Conservation (phyloP, 192 early-diverging fungal genomes). For the Anaeromyces robustus region DNA sequence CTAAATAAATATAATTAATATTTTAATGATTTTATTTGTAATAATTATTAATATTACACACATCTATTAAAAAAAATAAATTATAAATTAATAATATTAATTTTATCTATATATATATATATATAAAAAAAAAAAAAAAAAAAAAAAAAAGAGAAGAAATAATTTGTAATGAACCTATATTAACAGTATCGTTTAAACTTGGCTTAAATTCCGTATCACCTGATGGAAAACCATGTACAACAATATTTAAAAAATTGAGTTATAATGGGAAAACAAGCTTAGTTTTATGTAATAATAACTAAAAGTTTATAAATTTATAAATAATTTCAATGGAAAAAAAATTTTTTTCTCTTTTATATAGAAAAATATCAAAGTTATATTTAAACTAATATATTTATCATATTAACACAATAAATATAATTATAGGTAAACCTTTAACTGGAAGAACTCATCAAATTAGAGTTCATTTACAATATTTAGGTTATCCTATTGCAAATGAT, state of each 20-base stretch:
- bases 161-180: conserved; percentile 65
- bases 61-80: too few relatives aligned
- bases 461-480: conserved; percentile 86
- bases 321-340: too few relatives aligned
- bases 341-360: too few relatives aligned
- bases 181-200: conserved; percentile 69
- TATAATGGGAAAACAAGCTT: conserved; percentile 55
- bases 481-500: conserved; percentile 88
- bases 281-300: conserved; percentile 36
- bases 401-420: too few relatives aligned
- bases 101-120: not conserved
- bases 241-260: conserved; percentile 50
- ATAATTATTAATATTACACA: too few relatives aligned
- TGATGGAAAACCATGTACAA: conserved; percentile 67
- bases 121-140: too few relatives aligned
- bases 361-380: too few relatives aligned
- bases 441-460: conserved; percentile 96
- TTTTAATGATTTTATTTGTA: too few relatives aligned
- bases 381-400: too few relatives aligned
- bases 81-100: not conserved
- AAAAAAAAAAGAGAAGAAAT: not conserved
- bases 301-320: too few relatives aligned
- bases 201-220: conserved; percentile 72
- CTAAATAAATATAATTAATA: too few relatives aligned
- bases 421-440: conserved; percentile 52